phyloP scores from a whole-genome alignment of 495 filamentous ascomycete species.

The Penicillium mononematosum region DNA sequence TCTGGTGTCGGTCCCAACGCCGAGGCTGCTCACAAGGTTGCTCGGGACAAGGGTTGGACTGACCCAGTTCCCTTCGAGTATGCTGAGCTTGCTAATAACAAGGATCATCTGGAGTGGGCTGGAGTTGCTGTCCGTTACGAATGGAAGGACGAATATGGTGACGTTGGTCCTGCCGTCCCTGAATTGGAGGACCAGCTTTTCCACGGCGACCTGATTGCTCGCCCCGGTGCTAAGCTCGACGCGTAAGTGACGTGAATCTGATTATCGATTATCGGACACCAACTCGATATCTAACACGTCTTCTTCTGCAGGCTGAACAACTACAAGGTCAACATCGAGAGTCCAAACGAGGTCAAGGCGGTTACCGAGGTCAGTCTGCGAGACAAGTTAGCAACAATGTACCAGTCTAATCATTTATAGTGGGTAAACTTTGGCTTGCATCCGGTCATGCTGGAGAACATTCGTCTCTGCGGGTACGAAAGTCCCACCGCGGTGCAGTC shows the following conservation, averaged over 20 bases:
- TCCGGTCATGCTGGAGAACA: conserved; percentile 75
- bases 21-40: conserved; percentile 9
- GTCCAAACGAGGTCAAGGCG: conserved; percentile 33
- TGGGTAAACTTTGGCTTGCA: conserved; percentile 83
- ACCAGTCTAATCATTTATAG: conserved; percentile 20
- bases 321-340: conserved; percentile 11
- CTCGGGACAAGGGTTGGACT: conserved; percentile 53
- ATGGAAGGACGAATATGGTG: conserved; percentile 82
- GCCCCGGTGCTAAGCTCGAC: conserved; percentile 41
- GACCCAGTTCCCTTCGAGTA: conserved; percentile 55
- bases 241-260: conserved; percentile 30
- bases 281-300: not conserved
- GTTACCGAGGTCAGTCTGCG: conserved; percentile 2
- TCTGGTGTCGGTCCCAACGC: not conserved
- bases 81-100: conserved; percentile 35
- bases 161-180: conserved; percentile 68
- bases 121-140: conserved; percentile 68
- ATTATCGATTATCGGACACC: not conserved
- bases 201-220: conserved; percentile 46
- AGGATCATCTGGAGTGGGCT: conserved; percentile 48
- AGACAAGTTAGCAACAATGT: conserved; percentile 46
- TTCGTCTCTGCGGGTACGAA: conserved; percentile 63
- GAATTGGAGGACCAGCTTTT: conserved; percentile 76
- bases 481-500: conserved; percentile 82
- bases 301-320: not conserved